These are phyloP conservation scores for Viola pubescens DNA, from an alignment of 441 rosid species.

Conservation along the genomic window DNA sequence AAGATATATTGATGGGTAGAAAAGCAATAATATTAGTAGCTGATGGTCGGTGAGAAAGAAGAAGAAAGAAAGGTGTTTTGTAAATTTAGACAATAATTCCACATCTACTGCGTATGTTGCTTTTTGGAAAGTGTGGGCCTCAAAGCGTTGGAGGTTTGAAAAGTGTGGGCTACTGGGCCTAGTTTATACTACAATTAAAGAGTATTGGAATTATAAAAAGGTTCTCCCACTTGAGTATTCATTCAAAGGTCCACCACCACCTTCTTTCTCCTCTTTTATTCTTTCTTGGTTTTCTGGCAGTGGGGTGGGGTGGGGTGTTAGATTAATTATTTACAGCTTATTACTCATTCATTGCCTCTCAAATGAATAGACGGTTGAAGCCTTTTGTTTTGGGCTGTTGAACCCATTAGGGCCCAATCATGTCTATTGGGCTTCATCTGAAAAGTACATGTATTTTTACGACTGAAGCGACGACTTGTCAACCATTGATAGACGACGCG, in stretches of 20 bases:
- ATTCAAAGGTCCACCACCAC: constrained; percentile 10
- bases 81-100: background rate
- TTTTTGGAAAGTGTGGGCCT: constrained; percentile 31
- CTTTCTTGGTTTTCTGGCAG: too few relatives aligned
- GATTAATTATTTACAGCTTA: too few relatives aligned
- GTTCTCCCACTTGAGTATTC: constrained; percentile 18
- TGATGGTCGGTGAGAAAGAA: constrained; percentile 1
- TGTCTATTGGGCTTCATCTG: too few relatives aligned
- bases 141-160: constrained; percentile 23
- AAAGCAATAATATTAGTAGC: constrained; percentile 1
- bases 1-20: background rate
- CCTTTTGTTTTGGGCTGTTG: too few relatives aligned
- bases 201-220: constrained; percentile 43
- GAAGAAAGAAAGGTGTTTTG: constrained; percentile 15
- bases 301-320: too few relatives aligned
- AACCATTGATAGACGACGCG: background rate
- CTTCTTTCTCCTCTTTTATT: constrained; percentile 8
- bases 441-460: too few relatives aligned
- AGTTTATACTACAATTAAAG: background rate
- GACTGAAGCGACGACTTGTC: background rate
- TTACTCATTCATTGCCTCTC: too few relatives aligned
- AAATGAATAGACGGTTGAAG: too few relatives aligned
- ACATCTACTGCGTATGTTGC: constrained; percentile 12
- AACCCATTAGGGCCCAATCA: too few relatives aligned
- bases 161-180: constrained; percentile 13